A percentile compares a stretch with the other conserved stretches of the same genome.
These are phyloP conservation scores for Takashimella koratensis DNA, from an alignment of 1,284 basidiomycete species.

Conservation along the genomic window DNA sequence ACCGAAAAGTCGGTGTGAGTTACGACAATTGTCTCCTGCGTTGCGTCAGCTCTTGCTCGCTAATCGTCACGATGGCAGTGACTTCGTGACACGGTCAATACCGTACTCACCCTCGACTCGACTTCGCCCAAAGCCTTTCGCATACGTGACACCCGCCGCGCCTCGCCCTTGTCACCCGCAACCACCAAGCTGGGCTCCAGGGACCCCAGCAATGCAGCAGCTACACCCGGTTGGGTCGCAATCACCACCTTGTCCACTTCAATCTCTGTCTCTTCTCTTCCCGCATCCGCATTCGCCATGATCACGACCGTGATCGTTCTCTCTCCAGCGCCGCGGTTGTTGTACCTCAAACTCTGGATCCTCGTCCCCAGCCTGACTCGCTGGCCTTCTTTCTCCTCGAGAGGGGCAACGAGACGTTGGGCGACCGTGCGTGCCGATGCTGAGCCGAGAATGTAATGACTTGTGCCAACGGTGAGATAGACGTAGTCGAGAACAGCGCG, in stretches of 20 bases:
- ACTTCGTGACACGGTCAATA: neutral
- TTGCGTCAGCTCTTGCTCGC: constrained; percentile 5
- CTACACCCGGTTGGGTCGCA: constrained; percentile 66
- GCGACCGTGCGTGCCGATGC: constrained; percentile 30
- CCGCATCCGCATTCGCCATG: constrained; percentile 5
- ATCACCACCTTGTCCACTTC: constrained; percentile 61
- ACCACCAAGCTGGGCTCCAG: constrained; percentile 20
- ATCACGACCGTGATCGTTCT: neutral
- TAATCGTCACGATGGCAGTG: neutral
- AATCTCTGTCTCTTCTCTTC: constrained; percentile 34
- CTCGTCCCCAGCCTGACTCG: constrained; percentile 21
- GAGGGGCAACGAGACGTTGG: constrained; percentile 15
- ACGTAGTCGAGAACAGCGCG: constrained; percentile 37
- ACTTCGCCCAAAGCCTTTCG: constrained; percentile 35
- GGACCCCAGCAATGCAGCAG: constrained; percentile 45
- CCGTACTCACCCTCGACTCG: constrained; percentile 30
- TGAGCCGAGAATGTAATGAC: constrained; percentile 35
- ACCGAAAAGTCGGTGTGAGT: constrained; percentile 64
- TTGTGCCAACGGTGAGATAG: constrained; percentile 37
- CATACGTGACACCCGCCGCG: constrained; percentile 23
- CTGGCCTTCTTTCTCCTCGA: constrained; percentile 21
- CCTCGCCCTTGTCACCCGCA: constrained; percentile 14
- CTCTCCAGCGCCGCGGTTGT: constrained; percentile 27
- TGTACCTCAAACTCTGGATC: constrained; percentile 19
- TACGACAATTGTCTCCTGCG: constrained; percentile 57